Conservation (phyloP, 768 basidiomycete genomes). For the Multifurca ochricompacta region DNA sequence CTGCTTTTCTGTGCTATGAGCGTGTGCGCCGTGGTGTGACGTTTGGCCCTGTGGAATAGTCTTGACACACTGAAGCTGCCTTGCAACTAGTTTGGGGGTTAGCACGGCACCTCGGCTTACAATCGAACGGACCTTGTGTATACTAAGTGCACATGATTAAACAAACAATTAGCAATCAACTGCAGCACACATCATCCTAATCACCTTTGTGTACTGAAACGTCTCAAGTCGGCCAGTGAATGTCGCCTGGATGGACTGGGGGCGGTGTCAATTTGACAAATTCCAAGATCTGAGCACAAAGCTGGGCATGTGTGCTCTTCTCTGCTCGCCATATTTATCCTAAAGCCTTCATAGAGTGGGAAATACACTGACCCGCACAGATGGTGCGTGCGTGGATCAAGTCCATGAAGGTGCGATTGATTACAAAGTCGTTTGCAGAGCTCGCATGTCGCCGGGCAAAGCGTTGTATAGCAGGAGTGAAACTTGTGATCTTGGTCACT, state of each 20-base stretch:
- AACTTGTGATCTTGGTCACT: slow-evolving; percentile 39
- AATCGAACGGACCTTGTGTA: slow-evolving; percentile 38
- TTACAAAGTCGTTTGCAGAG: slow-evolving; percentile 49
- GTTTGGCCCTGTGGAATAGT: slow-evolving; percentile 37
- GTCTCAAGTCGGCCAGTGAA: slow-evolving; percentile 53
- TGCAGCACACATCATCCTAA: not conserved
- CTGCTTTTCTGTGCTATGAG: slow-evolving; percentile 36
- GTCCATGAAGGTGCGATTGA: slow-evolving; percentile 43
- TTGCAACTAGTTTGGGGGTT: slow-evolving; percentile 32
- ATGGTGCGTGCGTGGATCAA: slow-evolving; percentile 35
- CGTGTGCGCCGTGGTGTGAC: slow-evolving; percentile 40
- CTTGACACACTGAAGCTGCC: slow-evolving; percentile 42
- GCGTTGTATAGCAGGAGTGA: slow-evolving; percentile 44
- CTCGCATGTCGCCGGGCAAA: slow-evolving; percentile 48
- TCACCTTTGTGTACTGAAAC: slow-evolving; percentile 58
- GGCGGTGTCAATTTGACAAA: slow-evolving; percentile 54
- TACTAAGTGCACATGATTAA: slow-evolving; percentile 37
- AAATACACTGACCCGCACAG: slow-evolving; percentile 44
- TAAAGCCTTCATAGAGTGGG: not conserved
- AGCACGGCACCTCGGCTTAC: not conserved
- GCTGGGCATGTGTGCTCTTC: slow-evolving; percentile 43
- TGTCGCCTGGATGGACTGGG: slow-evolving; percentile 53
- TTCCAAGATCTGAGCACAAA: slow-evolving; percentile 39
- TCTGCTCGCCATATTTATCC: slow-evolving; percentile 25
- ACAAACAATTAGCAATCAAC: not conserved